Base-by-base conservation (phyloP, 2,329 filamentous ascomycete species). In the Botryotinia globosa region DNA sequence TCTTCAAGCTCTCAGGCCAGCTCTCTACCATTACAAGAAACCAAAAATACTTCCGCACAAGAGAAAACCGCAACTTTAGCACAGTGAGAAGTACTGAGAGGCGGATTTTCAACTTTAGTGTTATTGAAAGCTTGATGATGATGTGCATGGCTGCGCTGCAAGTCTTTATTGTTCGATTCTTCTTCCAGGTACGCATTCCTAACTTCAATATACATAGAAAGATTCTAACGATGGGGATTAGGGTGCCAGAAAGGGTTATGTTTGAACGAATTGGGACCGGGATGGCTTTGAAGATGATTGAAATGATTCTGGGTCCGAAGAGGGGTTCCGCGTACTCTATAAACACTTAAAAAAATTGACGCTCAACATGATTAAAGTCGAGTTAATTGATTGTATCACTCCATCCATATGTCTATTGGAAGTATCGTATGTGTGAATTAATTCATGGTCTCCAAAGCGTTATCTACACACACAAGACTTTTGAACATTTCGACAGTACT, bases 31-130 rank as follows among this genome's bases (percentile, higher is more conserved):
- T 99, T 81, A 94, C 93, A 59, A 90, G 96, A 80, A 98, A 97
- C 85, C 96, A 99, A 81, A 99, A 99, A 83, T 99, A 99, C 86
- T 99, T 99, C 90, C 92, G 97, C 75, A 99, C 96, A 4, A 91
- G 96, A 77, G 96, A 99, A 87, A 99, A 99, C 87, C 89, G 96
- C 75, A 99, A 99, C 85, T 98, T 99, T 85, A 97, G 93, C 85
- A 99, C 96, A 16, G 96, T 99, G 79, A 89, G 93, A 82, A 98
- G 94, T 85, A 99, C 96, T 58, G 96, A 99, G 86, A 90, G 89
- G 82, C 88, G 96, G 76, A 99, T 99, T 80, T 94, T 98, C 85
- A 98, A 98, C 84, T 97, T 99, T 83, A 97, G 93, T 82, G 86
- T 99, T 81, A 92, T 98, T 78, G 96, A 99, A 86, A 92, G 93